phyloP scores from a whole-genome alignment of 2,329 filamentous ascomycete species.

The Tricladium varicosporioides region DNA sequence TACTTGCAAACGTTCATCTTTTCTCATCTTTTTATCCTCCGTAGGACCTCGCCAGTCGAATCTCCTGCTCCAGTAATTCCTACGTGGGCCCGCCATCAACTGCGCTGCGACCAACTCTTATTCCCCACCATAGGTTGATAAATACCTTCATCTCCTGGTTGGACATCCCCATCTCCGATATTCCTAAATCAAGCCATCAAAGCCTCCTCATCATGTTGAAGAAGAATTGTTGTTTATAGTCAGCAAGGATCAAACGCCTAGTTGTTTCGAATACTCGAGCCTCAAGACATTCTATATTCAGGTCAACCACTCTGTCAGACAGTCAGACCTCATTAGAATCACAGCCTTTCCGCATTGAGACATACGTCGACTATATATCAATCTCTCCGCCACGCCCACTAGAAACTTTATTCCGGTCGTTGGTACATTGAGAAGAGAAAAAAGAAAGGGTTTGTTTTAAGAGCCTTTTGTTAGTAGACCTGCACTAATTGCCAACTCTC shows the following conservation, averaged over 20 bases:
- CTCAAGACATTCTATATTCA: neutral
- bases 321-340: neutral
- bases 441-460: neutral
- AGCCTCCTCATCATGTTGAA: neutral
- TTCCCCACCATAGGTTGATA: neutral
- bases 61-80: neutral
- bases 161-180: neutral
- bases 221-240: neutral
- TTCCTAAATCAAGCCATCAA: neutral
- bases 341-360: neutral
- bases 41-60: neutral
- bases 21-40: neutral
- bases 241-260: constrained; percentile 16
- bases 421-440: neutral
- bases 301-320: neutral
- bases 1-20: neutral
- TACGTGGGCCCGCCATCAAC: neutral
- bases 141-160: neutral
- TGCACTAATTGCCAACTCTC: constrained; percentile 8
- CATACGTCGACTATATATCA: neutral
- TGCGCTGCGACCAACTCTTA: neutral
- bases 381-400: neutral
- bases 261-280: neutral
- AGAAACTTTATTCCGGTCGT: neutral
- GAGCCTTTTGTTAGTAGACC: neutral